phyloP scores from a whole-genome alignment of 116 monocot species.

The Posidonia oceanica region DNA sequence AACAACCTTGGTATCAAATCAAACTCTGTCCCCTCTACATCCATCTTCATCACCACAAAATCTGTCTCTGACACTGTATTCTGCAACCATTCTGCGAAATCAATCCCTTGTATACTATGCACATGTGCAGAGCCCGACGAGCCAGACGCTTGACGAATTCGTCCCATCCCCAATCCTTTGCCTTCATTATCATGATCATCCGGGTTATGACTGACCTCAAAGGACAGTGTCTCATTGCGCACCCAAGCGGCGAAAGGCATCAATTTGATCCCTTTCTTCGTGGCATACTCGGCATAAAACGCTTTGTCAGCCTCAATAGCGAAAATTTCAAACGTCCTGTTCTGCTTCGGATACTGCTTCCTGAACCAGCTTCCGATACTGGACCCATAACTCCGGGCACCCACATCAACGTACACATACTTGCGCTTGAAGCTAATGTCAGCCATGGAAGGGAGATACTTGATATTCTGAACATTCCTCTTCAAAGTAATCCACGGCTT shows the following conservation, averaged over 20 bases:
- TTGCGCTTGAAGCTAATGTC: constrained; percentile 75
- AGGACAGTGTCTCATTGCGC: constrained; percentile 71
- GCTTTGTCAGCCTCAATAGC: constrained; percentile 78
- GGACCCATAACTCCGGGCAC: constrained; percentile 86
- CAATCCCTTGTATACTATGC: constrained; percentile 62
- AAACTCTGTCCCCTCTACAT: constrained; percentile 95
- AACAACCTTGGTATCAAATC: constrained; percentile 78
- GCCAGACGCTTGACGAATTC: constrained; percentile 33
- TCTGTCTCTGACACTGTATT: constrained; percentile 56
- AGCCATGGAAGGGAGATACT: constrained; percentile 61
- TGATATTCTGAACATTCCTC: constrained; percentile 72
- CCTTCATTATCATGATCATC: constrained; percentile 34
- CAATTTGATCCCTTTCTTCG: constrained; percentile 65
- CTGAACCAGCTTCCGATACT: constrained; percentile 98
- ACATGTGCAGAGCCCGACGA: constrained; percentile 15
- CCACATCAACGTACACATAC: constrained; percentile 82
- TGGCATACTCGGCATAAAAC: constrained; percentile 62
- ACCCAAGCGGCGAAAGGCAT: constrained; percentile 89
- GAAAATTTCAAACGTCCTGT: constrained; percentile 70
- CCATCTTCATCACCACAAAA: constrained; percentile 99
- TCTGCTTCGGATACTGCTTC: constrained; percentile 97
- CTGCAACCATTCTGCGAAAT: constrained; percentile 92
- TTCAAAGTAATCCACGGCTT: constrained; percentile 95
- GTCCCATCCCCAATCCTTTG: constrained; percentile 71
- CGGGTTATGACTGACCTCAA: constrained; percentile 58